Conservation (phyloP, 2,329 filamentous ascomycete species). For the Ciborinia camelliae region DNA sequence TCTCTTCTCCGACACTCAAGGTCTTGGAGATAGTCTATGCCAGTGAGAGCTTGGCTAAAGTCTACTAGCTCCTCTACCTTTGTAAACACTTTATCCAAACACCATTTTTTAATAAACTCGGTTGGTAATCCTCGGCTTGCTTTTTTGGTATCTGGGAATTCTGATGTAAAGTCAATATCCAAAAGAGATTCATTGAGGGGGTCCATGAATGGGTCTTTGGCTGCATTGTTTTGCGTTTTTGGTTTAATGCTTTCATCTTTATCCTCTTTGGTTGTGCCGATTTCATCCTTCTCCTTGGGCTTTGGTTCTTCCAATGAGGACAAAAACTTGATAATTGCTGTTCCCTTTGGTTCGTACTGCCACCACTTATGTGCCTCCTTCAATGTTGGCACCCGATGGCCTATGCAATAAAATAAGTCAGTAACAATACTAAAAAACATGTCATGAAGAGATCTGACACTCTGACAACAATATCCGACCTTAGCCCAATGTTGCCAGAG, state of each 20-base stretch:
- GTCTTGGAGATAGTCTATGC: slow-evolving; percentile 33
- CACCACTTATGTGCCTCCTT: slow-evolving; percentile 31
- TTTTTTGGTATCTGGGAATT: background rate
- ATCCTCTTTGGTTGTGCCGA: background rate
- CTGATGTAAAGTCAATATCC: slow-evolving; percentile 19
- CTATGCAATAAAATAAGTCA: slow-evolving; percentile 19
- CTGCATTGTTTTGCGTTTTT: slow-evolving; percentile 7
- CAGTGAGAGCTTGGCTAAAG: slow-evolving; percentile 28
- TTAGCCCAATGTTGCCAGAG: no score
- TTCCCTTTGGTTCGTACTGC: slow-evolving; percentile 29
- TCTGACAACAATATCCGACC: no score
- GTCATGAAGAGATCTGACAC: no score
- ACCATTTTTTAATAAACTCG: slow-evolving; percentile 24
- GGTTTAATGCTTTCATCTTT: background rate
- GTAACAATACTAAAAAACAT: background rate
- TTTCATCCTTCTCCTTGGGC: slow-evolving; percentile 8
- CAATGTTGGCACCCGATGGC: slow-evolving; percentile 28
- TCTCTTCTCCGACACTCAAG: slow-evolving; percentile 29
- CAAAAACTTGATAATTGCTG: slow-evolving; percentile 28
- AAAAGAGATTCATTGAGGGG: slow-evolving; percentile 24
- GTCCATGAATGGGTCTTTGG: slow-evolving; percentile 25
- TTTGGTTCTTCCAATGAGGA: slow-evolving; percentile 23
- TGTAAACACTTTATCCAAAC: slow-evolving; percentile 26
- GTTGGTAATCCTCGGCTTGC: slow-evolving; percentile 24
- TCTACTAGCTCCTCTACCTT: slow-evolving; percentile 26